These are phyloP conservation scores for Parmelia sp. DNA, from an alignment of 495 filamentous ascomycete species.

Conservation along the genomic window DNA sequence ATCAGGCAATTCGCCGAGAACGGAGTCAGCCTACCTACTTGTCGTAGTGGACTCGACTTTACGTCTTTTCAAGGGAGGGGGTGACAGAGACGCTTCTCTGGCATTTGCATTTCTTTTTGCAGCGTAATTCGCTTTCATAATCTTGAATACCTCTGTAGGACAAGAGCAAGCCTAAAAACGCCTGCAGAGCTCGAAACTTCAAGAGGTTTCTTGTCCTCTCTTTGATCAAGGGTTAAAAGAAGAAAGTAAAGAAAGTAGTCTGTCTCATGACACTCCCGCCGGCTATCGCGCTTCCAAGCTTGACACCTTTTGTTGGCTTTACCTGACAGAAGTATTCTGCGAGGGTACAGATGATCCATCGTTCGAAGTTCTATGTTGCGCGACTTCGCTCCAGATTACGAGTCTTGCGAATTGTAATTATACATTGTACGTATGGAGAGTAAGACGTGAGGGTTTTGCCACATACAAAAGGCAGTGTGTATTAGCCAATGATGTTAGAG, in stretches of 20 bases:
- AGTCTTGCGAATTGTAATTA: background rate
- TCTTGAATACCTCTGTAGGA: background rate
- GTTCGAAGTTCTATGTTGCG: background rate
- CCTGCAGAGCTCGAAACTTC: background rate
- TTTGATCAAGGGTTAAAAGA: background rate
- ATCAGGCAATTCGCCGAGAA: conserved; percentile 9
- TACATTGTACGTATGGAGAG: background rate
- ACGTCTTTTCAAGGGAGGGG: conserved; percentile 43
- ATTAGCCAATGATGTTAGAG: background rate
- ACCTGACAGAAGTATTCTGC: background rate
- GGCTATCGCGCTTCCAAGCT: conserved; percentile 1
- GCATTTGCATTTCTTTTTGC: background rate
- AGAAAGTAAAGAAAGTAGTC: no score
- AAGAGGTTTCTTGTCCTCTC: background rate
- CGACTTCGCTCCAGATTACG: background rate
- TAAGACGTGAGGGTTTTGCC: background rate
- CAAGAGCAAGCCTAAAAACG: background rate
- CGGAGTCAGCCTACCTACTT: conserved; percentile 43
- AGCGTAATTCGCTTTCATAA: background rate
- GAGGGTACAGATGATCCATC: no score
- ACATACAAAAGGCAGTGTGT: background rate
- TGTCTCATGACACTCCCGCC: background rate
- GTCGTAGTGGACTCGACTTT: conserved; percentile 69
- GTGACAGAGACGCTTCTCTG: conserved; percentile 22
- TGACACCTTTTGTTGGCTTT: background rate